A percentile compares a stretch with the other conserved stretches of the same genome.
These are phyloP conservation scores for Tricholoma hemisulphureum DNA, from an alignment of 768 basidiomycete species.

Conservation along the genomic window DNA sequence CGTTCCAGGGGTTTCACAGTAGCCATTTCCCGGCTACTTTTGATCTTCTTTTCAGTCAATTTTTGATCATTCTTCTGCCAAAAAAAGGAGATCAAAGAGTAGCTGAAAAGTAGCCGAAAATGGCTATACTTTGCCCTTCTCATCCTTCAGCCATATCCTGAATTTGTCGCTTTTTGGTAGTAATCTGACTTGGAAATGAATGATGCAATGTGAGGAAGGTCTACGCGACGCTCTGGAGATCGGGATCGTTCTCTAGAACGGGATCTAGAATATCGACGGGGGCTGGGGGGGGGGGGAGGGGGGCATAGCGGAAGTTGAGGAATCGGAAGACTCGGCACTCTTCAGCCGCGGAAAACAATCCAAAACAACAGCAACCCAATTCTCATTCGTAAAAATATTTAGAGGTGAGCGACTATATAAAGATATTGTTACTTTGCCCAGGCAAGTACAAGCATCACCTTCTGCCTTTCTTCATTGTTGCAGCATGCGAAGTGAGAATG, in stretches of 20 bases:
- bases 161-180: slow-evolving; percentile 85
- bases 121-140: slow-evolving; percentile 49
- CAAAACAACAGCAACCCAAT: no score
- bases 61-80: no score
- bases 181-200: slow-evolving; percentile 82
- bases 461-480: slow-evolving; percentile 44
- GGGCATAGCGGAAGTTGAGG: slow-evolving; percentile 23
- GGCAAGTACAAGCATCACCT: no score
- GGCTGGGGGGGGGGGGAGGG: no score
- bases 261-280: slow-evolving; percentile 34
- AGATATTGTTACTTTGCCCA: no score
- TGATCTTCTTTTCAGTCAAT: no score
- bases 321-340: not conserved
- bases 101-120: no score
- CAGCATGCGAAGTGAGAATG: slow-evolving; percentile 40
- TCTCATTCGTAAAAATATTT: no score
- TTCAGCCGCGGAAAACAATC: not conserved
- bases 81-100: no score
- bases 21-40: no score
- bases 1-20: no score
- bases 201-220: slow-evolving; percentile 55
- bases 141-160: slow-evolving; percentile 79
- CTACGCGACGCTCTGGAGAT: slow-evolving; percentile 41
- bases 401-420: no score
- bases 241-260: slow-evolving; percentile 32